Evolutionary conservation across 805 yeast genomes (phyloP).

Genomic region (Saccharomycopsis fermentans): DNA sequence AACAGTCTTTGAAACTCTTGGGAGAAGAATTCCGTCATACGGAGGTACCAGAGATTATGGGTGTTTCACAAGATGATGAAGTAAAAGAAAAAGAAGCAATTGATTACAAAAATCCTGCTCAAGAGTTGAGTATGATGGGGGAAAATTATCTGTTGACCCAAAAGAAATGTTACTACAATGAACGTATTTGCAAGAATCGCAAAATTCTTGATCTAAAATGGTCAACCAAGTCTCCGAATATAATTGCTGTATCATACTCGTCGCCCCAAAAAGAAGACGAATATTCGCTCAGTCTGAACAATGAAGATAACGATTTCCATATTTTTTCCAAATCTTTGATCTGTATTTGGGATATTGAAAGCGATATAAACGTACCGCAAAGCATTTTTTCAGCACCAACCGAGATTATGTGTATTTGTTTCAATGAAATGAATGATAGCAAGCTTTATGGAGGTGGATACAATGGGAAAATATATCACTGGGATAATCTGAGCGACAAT

Average conservation of each 20-base stretch:
- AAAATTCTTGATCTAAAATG: slow-evolving; percentile 19
- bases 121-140: not conserved
- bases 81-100: not conserved
- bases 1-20: slow-evolving; percentile 15
- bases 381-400: slow-evolving; percentile 25
- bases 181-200: slow-evolving; percentile 1
- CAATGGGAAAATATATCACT: slow-evolving; percentile 31
- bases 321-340: slow-evolving; percentile 23
- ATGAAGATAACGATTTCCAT: not conserved
- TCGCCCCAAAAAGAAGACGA: not conserved
- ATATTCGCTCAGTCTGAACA: not conserved
- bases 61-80: not conserved
- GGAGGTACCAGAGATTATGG: not conserved
- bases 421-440: slow-evolving; percentile 25
- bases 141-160: not conserved
- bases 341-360: slow-evolving; percentile 24
- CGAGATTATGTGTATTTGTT: slow-evolving; percentile 25
- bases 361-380: slow-evolving; percentile 22
- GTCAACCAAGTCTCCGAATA: slow-evolving; percentile 16
- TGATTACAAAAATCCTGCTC: not conserved
- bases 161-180: slow-evolving; percentile 2
- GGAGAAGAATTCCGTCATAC: slow-evolving; percentile 10
- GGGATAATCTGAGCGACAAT: slow-evolving; percentile 26
- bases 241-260: slow-evolving; percentile 17
- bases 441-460: slow-evolving; percentile 31